These are phyloP conservation scores for Podospora pseudopauciseta DNA, from an alignment of 495 filamentous ascomycete genomes.

Conservation along the genomic window DNA sequence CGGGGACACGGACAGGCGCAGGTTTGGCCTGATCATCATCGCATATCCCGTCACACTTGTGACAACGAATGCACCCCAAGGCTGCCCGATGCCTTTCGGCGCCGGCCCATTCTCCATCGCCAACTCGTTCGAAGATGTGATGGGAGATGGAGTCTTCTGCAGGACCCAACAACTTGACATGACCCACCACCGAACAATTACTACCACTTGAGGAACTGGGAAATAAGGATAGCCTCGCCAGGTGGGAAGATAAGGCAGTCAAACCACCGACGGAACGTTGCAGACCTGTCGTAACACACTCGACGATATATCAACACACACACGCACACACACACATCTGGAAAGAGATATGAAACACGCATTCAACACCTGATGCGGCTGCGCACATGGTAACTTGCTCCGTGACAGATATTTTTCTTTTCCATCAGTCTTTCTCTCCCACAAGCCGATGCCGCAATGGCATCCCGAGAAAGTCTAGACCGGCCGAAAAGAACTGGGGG, in stretches of 20 bases:
- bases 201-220: background rate
- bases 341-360: background rate
- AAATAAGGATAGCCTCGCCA: background rate
- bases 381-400: background rate
- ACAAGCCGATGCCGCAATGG: background rate
- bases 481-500: background rate
- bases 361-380: background rate
- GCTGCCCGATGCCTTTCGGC: slow-evolving; percentile 19
- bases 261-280: background rate
- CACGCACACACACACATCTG: background rate
- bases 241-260: background rate
- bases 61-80: slow-evolving; percentile 6
- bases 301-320: background rate
- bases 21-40: slow-evolving; percentile 3
- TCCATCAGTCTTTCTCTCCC: background rate
- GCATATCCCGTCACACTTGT: slow-evolving; percentile 13
- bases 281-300: background rate
- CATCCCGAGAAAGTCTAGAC: background rate
- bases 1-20: background rate
- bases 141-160: background rate
- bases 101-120: background rate
- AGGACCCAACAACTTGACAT: background rate
- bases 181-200: background rate
- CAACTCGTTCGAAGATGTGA: background rate
- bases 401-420: background rate